Evolutionary conservation across 2,329 filamentous ascomycete species (phyloP).

Genomic region (Davidsoniella virescens): DNA sequence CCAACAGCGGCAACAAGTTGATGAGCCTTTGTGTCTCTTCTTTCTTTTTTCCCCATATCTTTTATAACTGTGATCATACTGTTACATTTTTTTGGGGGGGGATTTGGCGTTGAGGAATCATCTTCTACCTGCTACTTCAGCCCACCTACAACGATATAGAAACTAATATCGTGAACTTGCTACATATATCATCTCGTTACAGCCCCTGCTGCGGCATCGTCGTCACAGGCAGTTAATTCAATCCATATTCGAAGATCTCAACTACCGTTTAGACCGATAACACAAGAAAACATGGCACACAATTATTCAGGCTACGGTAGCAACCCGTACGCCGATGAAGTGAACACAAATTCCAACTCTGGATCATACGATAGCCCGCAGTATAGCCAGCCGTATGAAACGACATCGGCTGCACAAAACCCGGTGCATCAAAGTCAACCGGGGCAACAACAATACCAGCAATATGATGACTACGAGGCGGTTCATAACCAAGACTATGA

Average conservation of each 20-base stretch:
- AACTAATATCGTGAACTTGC: no score
- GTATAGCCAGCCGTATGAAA: neutral
- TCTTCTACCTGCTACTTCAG: no score
- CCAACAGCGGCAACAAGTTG: neutral
- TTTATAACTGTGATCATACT: no score
- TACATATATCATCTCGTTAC: neutral
- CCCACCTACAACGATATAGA: no score
- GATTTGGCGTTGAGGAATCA: no score
- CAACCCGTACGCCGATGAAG: slow-evolving; percentile 38
- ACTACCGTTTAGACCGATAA: neutral
- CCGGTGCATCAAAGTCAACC: neutral
- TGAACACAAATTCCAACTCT: neutral
- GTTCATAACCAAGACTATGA: slow-evolving; percentile 26
- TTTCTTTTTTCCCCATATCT: no score
- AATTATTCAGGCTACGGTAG: slow-evolving; percentile 44
- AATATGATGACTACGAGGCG: slow-evolving; percentile 17
- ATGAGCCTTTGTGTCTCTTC: no score
- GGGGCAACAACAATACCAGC: neutral
- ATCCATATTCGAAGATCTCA: no score
- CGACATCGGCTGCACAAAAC: slow-evolving; percentile 19
- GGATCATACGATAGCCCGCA: no score
- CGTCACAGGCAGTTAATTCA: neutral
- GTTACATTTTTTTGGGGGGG: no score
- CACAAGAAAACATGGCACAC: slow-evolving; percentile 6
- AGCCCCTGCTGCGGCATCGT: neutral